Percentiles rank a stretch among this genome's conserved stretches.
These are phyloP conservation scores for Candida suzukii DNA, from an alignment of 805 yeast genomes.

Conservation along the genomic window DNA sequence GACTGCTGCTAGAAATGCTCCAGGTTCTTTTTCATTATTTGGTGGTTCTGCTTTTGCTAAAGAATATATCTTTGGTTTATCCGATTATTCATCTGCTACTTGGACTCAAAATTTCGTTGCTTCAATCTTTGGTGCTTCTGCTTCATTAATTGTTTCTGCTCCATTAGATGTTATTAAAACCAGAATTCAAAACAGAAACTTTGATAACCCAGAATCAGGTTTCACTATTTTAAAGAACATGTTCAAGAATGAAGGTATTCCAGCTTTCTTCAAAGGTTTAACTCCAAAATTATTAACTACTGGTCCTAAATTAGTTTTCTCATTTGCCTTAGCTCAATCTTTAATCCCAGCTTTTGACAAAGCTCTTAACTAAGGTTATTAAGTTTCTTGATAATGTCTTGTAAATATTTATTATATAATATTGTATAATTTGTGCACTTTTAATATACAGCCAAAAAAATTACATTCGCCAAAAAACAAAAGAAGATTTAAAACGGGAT, in stretches of 20 bases:
- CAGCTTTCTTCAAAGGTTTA: constrained; percentile 92
- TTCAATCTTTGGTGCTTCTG: constrained; percentile 93
- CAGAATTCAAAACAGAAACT: constrained; percentile 93
- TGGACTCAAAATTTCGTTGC: constrained; percentile 94
- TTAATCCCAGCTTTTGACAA: constrained; percentile 94
- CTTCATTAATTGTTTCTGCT: constrained; percentile 93
- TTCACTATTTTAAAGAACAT: constrained; percentile 88
- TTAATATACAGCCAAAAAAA: too few species aligned
- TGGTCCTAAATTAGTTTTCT: constrained; percentile 95
- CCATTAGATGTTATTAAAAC: constrained; percentile 98
- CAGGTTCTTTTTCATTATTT: constrained; percentile 94
- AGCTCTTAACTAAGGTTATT: too few species aligned
- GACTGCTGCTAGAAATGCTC: constrained; percentile 99
- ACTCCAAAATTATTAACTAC: constrained; percentile 95
- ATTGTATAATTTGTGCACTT: too few species aligned
- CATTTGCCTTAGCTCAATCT: constrained; percentile 96
- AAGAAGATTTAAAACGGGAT: too few species aligned
- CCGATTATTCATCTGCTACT: constrained; percentile 85
- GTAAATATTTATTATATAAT: too few species aligned
- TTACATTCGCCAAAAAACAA: too few species aligned
- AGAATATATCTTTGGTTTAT: constrained; percentile 82
- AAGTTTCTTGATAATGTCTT: too few species aligned
- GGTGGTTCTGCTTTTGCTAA: constrained; percentile 99
- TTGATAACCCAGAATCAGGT: constrained; percentile 93
- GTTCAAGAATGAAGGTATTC: constrained; percentile 81